Base-by-base conservation (phyloP, 257 asterid genomes). In the Jacaranda copaia region DNA sequence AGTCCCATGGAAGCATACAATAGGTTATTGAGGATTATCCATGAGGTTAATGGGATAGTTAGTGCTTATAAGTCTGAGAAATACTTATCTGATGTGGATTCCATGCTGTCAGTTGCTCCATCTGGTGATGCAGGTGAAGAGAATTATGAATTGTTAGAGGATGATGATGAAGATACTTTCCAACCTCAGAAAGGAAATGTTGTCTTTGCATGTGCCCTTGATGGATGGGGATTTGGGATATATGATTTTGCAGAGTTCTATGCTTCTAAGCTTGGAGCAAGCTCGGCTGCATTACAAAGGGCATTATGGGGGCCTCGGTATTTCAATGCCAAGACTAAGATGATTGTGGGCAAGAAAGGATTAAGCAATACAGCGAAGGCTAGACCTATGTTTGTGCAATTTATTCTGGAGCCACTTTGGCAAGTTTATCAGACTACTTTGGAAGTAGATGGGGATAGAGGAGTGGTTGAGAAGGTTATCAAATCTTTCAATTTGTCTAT, bases 131-230 rank as follows among this genome's bases (percentile, higher is more conserved):
- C 78, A 59, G 85, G 71, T 55, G 93, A 76, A 65, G 91, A 83
- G 42, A 73, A 81, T 72, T 85, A 76, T 68, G 97, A 91, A 76
- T 79, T 81, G 16, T 43, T 90, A 10, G 98, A 94, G 75, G 96
- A 94, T 53, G 99, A 94, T 4, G 98, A 92, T 74, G 99, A 92
- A 89, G 99, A 94, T 66, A 81, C 94, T 3, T 94, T 94, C 73
- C 99, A 92, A 76, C 99, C 99, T 8, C 99, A 94, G 83, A 94
- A 94, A 78, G 99, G 99, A 62, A 94, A 94, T 74, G 99, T 94
- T 51, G 91, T 88, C 46, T 94, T 94, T 84, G 98, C 89, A 0
- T 92, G 99, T 87, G 99, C 94, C 9, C 82, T 92, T 12, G 99
- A 94, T 77, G 99, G 99, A 52, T 94, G 99, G 99, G 99, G 98